phyloP scores from a whole-genome alignment of 805 yeast genomes.

The Scheffersomyces lignosus region DNA sequence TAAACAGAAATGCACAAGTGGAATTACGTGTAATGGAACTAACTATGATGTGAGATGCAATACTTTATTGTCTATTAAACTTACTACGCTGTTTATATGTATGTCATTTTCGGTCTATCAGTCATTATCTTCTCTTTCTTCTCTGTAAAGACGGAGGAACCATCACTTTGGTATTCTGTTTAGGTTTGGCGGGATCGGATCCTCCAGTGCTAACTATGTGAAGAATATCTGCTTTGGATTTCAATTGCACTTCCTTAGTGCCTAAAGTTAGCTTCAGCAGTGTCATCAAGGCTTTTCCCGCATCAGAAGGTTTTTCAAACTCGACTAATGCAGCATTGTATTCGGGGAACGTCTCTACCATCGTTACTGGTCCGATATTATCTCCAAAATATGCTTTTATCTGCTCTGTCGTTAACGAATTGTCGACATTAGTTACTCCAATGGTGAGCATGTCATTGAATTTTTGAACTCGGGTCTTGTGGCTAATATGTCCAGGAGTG shows the following conservation, averaged over 20 bases:
- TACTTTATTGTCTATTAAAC: no score
- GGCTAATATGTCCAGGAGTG: constrained; percentile 16
- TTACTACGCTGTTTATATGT: no score
- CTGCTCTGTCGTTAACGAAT: constrained; percentile 37
- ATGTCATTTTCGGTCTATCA: background rate
- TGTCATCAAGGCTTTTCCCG: constrained; percentile 52
- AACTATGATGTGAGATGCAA: no score
- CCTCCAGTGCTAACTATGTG: background rate
- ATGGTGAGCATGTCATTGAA: constrained; percentile 20
- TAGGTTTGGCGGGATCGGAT: no score
- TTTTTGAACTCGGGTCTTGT: background rate
- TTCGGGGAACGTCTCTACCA: constrained; percentile 48
- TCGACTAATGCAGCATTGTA: constrained; percentile 51
- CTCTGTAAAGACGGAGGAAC: constrained; percentile 10
- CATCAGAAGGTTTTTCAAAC: constrained; percentile 39
- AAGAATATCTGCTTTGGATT: constrained; percentile 3
- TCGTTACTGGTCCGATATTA: constrained; percentile 33
- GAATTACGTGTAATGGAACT: no score
- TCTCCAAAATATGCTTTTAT: constrained; percentile 27
- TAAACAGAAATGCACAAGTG: no score
- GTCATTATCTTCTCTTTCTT: constrained; percentile 4
- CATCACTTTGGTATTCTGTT: constrained; percentile 6
- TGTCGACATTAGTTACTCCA: constrained; percentile 24
- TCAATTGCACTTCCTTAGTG: constrained; percentile 21
- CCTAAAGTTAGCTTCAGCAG: constrained; percentile 41